These are phyloP conservation scores for Crithidia bombi DNA, from an alignment of 208 protist genomes.

Conservation along the genomic window DNA sequence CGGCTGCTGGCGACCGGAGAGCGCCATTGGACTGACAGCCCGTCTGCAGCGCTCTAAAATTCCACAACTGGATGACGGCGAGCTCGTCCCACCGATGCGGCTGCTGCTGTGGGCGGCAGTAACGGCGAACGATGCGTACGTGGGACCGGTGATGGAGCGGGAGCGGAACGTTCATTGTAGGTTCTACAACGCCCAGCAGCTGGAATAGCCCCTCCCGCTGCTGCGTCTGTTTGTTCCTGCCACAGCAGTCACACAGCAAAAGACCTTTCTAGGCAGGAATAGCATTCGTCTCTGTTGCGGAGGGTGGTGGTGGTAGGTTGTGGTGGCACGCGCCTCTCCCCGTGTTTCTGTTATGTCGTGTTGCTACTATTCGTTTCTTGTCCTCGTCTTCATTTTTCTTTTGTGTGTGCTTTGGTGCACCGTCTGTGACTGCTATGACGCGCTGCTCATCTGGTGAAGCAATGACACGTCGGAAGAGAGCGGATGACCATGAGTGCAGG, in stretches of 20 bases:
- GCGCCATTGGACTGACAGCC: slow-evolving; percentile 19
- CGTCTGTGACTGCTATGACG: too few relatives aligned
- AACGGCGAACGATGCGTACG: slow-evolving; percentile 4
- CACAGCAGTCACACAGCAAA: neutral
- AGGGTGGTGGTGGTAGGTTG: too few relatives aligned
- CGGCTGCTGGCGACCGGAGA: slow-evolving; percentile 35
- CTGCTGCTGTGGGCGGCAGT: slow-evolving; percentile 59
- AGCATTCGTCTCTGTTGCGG: too few relatives aligned
- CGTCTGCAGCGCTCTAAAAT: slow-evolving; percentile 23
- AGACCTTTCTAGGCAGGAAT: neutral
- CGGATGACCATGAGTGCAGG: too few relatives aligned
- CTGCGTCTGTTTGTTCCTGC: too few relatives aligned
- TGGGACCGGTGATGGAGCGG: slow-evolving; percentile 18
- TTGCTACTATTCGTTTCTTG: too few relatives aligned
- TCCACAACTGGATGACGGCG: slow-evolving; percentile 2
- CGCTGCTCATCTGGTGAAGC: too few relatives aligned
- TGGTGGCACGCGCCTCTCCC: too few relatives aligned
- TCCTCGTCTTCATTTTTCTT: too few relatives aligned
- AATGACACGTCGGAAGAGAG: too few relatives aligned
- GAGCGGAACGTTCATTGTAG: slow-evolving; percentile 15
- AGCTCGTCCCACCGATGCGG: slow-evolving; percentile 10
- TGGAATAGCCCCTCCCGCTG: neutral
- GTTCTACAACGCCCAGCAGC: slow-evolving; percentile 52
- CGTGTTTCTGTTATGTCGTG: too few relatives aligned
- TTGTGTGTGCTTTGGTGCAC: too few relatives aligned